These are phyloP conservation scores for Saposhnikovia divaricata DNA, from an alignment of 129 eudicot species.

Conservation along the genomic window DNA sequence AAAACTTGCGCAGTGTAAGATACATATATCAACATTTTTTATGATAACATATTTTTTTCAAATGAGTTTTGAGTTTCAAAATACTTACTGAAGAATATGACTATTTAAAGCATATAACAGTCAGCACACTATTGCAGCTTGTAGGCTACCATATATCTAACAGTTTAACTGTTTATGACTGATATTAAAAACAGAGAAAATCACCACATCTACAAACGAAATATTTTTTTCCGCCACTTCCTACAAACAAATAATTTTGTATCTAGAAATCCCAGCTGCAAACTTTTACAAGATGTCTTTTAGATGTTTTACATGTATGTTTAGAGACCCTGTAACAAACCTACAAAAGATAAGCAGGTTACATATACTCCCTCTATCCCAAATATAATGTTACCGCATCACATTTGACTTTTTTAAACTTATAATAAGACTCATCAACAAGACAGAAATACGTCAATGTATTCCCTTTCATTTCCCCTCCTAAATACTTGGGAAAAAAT, in stretches of 20 bases:
- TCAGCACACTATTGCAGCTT: neutral
- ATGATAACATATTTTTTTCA: neutral
- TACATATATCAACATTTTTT: neutral
- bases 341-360: neutral
- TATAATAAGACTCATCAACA: neutral
- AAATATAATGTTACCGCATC: no score
- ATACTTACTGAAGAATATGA: neutral
- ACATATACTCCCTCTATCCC: neutral
- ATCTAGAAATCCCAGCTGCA: no score
- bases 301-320: neutral
- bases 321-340: neutral
- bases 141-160: neutral
- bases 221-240: neutral
- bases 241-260: neutral
- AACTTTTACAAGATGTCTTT: neutral
- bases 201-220: neutral
- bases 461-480: neutral
- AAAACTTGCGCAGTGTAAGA: neutral
- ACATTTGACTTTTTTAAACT: no score
- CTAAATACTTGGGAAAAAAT: neutral
- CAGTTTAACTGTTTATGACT: neutral
- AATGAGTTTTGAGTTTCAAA: neutral
- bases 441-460: neutral
- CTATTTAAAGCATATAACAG: neutral
- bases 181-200: neutral